These are phyloP conservation scores for Arxiozyma slooffiae DNA, from an alignment of 1,139 yeast genomes.

Conservation along the genomic window DNA sequence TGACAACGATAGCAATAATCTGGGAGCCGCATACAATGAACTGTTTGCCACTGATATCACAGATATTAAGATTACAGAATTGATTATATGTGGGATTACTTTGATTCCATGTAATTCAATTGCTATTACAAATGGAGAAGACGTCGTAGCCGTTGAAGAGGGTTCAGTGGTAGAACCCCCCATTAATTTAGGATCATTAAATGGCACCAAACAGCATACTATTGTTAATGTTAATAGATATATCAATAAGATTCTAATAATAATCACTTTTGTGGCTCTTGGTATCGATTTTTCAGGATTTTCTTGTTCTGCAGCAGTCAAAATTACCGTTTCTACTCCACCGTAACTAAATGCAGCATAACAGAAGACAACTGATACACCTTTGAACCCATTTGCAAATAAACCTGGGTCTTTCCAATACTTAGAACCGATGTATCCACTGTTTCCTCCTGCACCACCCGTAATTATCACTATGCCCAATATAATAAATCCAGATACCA, in stretches of 20 bases:
- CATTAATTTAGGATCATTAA: conserved; percentile 39
- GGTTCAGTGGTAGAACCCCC: conserved; percentile 25
- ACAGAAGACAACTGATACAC: conserved; percentile 67
- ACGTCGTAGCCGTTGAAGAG: conserved; percentile 14
- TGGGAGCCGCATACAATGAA: conserved; percentile 60
- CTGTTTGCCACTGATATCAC: conserved; percentile 67
- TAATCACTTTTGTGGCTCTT: conserved; percentile 56
- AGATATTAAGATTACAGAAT: conserved; percentile 57
- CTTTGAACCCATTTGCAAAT: conserved; percentile 57
- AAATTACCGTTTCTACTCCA: conserved; percentile 69
- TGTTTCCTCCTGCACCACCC: conserved; percentile 49
- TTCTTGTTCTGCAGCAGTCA: conserved; percentile 75
- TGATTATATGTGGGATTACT: conserved; percentile 58
- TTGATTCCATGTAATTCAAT: conserved; percentile 51
- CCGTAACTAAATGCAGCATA: conserved; percentile 78
- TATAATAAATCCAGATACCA: conserved; percentile 52
- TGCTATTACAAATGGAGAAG: conserved; percentile 64
- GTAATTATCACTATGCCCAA: conserved; percentile 42
- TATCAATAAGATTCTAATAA: conserved; percentile 57
- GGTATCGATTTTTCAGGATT: conserved; percentile 62
- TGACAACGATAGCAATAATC: conserved; percentile 52
- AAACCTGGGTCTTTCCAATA: conserved; percentile 54
- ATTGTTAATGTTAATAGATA: conserved; percentile 49
- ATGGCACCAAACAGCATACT: conserved; percentile 57
- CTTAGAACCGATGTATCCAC: conserved; percentile 46